A percentile compares a stretch with the other conserved stretches of the same genome.
Evolutionary conservation across 148 eudicot species (phyloP).

Genomic region (Mesembryanthemum crystallinum): DNA sequence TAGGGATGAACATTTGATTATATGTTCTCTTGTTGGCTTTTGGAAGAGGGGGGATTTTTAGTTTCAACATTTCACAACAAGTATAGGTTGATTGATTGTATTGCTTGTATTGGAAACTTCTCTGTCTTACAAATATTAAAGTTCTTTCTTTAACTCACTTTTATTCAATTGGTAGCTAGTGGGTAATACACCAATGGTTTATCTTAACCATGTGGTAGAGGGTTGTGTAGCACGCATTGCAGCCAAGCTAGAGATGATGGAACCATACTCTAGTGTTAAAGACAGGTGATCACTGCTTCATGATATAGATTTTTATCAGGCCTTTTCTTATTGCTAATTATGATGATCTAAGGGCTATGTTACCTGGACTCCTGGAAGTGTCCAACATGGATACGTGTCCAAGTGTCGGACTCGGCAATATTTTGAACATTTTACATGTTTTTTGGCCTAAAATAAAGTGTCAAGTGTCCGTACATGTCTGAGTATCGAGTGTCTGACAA

Average conservation of each 20-base stretch:
- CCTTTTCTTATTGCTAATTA: neutral
- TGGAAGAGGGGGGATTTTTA: neutral
- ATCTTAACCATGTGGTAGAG: slow-evolving; percentile 65
- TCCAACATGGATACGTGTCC: too few relatives aligned
- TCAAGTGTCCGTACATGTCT: too few relatives aligned
- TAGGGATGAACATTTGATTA: neutral
- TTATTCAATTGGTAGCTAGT: slow-evolving; percentile 35
- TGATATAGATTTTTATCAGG: neutral
- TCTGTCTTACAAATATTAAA: neutral
- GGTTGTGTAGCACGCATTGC: slow-evolving; percentile 76
- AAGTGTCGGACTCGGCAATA: too few relatives aligned
- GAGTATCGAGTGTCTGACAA: too few relatives aligned
- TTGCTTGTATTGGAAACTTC: neutral
- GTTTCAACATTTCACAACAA: neutral
- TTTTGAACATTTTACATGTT: too few relatives aligned
- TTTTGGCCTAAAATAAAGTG: too few relatives aligned
- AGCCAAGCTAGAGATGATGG: slow-evolving; percentile 79
- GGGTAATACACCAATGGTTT: slow-evolving; percentile 78
- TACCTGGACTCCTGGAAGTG: too few relatives aligned
- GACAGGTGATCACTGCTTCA: slow-evolving; percentile 48
- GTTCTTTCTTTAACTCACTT: neutral
- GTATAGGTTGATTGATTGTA: neutral
- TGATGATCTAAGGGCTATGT: neutral
- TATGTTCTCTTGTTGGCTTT: neutral
- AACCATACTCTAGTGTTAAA: slow-evolving; percentile 86